These are phyloP conservation scores for Solanum sitiens DNA, from an alignment of 257 asterid genomes.

Conservation along the genomic window DNA sequence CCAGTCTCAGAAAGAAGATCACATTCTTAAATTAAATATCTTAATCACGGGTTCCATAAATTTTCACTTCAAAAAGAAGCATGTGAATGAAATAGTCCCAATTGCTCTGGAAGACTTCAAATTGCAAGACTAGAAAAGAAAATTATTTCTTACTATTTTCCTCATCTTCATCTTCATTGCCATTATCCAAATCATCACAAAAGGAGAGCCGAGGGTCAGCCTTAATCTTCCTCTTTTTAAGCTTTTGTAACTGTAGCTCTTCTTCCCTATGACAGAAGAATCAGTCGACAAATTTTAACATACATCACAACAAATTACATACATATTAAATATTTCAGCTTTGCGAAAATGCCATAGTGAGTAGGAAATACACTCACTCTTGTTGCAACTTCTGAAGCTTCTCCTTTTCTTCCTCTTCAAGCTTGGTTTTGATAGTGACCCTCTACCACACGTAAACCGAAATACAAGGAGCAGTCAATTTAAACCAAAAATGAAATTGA, in stretches of 20 bases:
- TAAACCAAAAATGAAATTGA: not conserved
- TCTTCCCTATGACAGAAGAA: conserved; percentile 53
- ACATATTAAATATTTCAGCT: not conserved
- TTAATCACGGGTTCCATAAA: not conserved
- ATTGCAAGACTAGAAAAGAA: not conserved
- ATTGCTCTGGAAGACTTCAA: not conserved
- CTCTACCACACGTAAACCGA: conserved; percentile 36
- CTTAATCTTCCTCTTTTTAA: conserved; percentile 79
- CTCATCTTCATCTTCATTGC: conserved; percentile 62
- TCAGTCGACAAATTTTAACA: not conserved
- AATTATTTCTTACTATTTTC: conserved; percentile 38
- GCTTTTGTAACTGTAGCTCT: conserved; percentile 86
- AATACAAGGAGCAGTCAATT: not conserved
- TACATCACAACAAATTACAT: not conserved
- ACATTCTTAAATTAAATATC: not conserved
- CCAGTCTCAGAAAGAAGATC: not conserved
- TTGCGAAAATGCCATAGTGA: not conserved
- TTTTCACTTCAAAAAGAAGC: not conserved
- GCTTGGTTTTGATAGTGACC: conserved; percentile 75
- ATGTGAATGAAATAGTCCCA: not conserved
- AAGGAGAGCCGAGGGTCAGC: conserved; percentile 91
- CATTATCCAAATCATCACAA: conserved; percentile 73
- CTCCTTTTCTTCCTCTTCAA: conserved; percentile 99
- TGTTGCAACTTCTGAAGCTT: conserved; percentile 93
- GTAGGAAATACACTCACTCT: conserved; percentile 45